These are phyloP conservation scores for Aureobasidium sp. DNA, from an alignment of 2,329 filamentous ascomycete genomes.

Conservation along the genomic window DNA sequence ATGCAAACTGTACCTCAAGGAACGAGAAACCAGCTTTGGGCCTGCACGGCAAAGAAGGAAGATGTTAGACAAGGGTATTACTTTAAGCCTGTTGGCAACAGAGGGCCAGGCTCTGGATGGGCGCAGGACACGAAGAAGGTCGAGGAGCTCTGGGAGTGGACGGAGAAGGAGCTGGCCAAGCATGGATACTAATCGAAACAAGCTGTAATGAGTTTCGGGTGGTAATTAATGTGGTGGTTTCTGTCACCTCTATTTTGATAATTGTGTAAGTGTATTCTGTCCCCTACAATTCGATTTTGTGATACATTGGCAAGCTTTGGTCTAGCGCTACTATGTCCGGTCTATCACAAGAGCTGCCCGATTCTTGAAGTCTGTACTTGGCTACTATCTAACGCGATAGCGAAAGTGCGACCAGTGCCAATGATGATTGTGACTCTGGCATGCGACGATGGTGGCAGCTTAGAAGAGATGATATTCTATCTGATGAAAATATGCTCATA, in stretches of 20 bases:
- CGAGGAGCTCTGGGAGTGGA: constrained; percentile 35
- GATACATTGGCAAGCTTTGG: no score
- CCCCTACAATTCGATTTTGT: no score
- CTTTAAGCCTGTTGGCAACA: constrained; percentile 36
- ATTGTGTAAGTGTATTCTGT: not conserved
- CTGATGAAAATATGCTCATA: no score
- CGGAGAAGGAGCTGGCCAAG: constrained; percentile 20
- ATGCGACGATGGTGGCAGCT: no score
- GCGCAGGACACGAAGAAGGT: constrained; percentile 25
- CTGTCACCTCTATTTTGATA: not conserved
- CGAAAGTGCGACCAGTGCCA: no score
- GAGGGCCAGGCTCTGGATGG: constrained; percentile 20
- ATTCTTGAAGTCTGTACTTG: no score
- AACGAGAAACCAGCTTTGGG: constrained; percentile 39
- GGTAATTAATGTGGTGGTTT: not conserved
- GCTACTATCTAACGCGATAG: no score
- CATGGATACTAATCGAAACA: constrained; percentile 14
- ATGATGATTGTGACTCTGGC: no score
- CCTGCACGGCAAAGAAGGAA: constrained; percentile 28
- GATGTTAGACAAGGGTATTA: constrained; percentile 37
- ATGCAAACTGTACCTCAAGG: constrained; percentile 25
- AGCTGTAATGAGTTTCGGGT: not conserved
- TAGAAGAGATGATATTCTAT: no score
- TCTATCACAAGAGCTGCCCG: no score
- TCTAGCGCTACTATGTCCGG: no score